phyloP scores from a whole-genome alignment of 345 rosid genomes.

The Rhodamnia argentea region DNA sequence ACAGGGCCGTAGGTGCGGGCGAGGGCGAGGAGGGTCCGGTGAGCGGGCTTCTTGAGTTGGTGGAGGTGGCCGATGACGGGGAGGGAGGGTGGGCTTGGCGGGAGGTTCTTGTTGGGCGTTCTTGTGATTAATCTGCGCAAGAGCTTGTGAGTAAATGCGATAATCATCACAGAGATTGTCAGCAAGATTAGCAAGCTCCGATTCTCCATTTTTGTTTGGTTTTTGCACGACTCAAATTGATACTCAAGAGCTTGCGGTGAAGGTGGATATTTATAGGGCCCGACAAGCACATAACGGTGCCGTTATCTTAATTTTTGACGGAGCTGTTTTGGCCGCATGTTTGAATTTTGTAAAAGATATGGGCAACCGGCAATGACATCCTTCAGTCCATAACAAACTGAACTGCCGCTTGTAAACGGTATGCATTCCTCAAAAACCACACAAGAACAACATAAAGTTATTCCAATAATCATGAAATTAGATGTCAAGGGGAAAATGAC shows the following conservation, averaged over 20 bases:
- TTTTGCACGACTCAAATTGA: neutral
- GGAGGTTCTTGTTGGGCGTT: conserved; percentile 11
- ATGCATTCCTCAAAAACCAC: neutral
- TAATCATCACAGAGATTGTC: neutral
- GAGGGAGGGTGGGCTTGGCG: conserved; percentile 34
- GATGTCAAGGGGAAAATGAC: neutral
- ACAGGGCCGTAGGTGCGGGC: conserved; percentile 28
- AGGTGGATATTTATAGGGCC: neutral
- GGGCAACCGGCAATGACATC: neutral
- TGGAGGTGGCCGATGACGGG: conserved; percentile 53
- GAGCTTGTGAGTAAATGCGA: neutral
- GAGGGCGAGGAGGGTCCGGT: conserved; percentile 15
- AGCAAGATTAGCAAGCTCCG: neutral
- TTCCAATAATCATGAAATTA: neutral
- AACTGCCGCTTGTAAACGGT: neutral
- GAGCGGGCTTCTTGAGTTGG: conserved; percentile 29
- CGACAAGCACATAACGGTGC: neutral
- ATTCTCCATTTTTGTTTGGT: neutral
- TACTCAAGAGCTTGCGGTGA: neutral
- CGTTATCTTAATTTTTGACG: neutral
- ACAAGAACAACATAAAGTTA: too few relatives aligned
- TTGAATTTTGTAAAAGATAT: neutral
- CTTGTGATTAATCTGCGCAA: neutral
- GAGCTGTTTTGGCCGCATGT: neutral
- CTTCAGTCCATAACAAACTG: neutral